Conservation (phyloP, 495 filamentous ascomycete genomes). For the Pseudomonodictys pantanalensis region DNA sequence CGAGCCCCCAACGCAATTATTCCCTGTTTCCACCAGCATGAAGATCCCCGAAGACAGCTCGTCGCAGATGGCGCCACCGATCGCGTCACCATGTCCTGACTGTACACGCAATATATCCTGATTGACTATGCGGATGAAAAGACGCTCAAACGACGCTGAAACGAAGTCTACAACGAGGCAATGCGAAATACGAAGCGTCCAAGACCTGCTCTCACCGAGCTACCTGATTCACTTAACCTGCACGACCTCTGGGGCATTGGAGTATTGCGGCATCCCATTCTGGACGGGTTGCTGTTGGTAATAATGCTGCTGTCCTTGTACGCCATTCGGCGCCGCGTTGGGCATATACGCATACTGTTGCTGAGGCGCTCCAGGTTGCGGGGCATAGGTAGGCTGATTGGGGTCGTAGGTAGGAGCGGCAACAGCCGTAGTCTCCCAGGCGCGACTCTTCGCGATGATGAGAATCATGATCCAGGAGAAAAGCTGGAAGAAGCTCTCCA, state of each 20-base stretch:
- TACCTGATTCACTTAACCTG: constrained; percentile 1
- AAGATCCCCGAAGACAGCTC: too few species aligned
- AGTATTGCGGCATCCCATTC: neutral
- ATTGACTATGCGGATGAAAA: too few species aligned
- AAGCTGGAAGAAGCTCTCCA: neutral
- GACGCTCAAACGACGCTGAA: too few species aligned
- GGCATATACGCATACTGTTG: constrained; percentile 19
- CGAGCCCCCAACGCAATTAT: too few species aligned
- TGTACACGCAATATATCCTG: too few species aligned
- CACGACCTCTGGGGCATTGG: neutral
- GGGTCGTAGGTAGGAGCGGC: neutral
- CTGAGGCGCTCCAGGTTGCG: neutral
- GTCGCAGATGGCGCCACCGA: too few species aligned
- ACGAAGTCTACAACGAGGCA: too few species aligned
- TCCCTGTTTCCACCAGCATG: too few species aligned
- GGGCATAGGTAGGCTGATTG: neutral
- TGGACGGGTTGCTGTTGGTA: constrained; percentile 14
- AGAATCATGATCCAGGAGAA: constrained; percentile 11
- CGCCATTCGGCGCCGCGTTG: too few species aligned
- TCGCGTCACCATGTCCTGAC: too few species aligned
- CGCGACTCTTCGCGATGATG: constrained; percentile 5
- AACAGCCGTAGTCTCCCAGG: neutral
- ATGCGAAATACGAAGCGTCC: too few species aligned
- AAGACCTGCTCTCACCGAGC: too few species aligned
- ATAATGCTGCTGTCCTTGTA: constrained; percentile 4